Conservation (phyloP, 2,329 filamentous ascomycete species). For the Pestalotiopsis sp. region DNA sequence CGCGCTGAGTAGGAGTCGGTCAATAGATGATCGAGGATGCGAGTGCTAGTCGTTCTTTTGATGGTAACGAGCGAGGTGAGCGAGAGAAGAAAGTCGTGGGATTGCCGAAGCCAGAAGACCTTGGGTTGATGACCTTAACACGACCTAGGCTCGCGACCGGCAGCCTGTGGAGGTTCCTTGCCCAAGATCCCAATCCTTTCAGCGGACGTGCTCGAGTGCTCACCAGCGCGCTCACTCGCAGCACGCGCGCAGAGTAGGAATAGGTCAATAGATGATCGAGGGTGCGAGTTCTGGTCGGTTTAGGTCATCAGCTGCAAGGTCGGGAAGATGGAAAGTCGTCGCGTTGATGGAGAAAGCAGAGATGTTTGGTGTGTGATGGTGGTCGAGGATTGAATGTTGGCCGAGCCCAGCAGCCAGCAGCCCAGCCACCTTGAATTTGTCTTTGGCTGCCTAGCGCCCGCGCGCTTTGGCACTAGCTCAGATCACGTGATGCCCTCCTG, state of each 20-base stretch:
- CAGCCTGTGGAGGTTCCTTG: constrained; percentile 14
- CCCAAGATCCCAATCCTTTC: constrained; percentile 19
- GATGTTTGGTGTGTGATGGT: not conserved
- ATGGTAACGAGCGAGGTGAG: constrained; percentile 1
- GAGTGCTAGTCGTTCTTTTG: constrained; percentile 14
- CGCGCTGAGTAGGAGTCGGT: constrained; percentile 14
- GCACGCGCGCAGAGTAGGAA: constrained; percentile 12
- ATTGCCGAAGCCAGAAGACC: not conserved
- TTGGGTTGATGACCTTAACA: not conserved
- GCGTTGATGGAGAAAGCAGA: not conserved
- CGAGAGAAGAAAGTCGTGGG: not conserved
- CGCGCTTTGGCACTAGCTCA: no score
- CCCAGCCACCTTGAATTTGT: not conserved
- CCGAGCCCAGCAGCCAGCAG: not conserved
- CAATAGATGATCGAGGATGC: constrained; percentile 16
- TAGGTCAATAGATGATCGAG: constrained; percentile 15
- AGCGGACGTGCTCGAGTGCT: constrained; percentile 15
- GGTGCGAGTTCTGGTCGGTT: constrained; percentile 16
- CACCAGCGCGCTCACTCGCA: constrained; percentile 1
- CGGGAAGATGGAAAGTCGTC: not conserved
- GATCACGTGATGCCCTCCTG: no score
- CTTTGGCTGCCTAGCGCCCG: not conserved
- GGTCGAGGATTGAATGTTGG: not conserved
- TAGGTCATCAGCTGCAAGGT: constrained; percentile 3
- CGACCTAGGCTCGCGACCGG: constrained; percentile 16